These are phyloP conservation scores for Hyaloscypha variabilis DNA, from an alignment of 495 filamentous ascomycete species.

Conservation along the genomic window DNA sequence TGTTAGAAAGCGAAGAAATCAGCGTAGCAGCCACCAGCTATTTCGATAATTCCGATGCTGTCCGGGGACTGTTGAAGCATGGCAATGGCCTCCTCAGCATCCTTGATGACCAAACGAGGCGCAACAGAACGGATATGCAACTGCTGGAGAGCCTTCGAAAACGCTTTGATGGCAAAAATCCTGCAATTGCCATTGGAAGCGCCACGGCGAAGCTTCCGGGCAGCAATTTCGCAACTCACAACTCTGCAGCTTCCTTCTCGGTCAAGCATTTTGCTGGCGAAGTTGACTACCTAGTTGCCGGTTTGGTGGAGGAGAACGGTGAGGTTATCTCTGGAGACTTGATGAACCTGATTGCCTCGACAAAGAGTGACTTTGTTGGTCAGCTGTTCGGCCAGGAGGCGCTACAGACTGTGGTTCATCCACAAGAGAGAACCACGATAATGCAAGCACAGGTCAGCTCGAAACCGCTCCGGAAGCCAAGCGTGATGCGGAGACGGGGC, in stretches of 20 bases:
- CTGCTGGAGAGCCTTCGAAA: slow-evolving; percentile 87
- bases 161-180: slow-evolving; percentile 91
- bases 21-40: slow-evolving; percentile 88
- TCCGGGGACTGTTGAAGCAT: slow-evolving; percentile 85
- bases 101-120: slow-evolving; percentile 89
- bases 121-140: slow-evolving; percentile 84
- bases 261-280: slow-evolving; percentile 95
- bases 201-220: slow-evolving; percentile 70
- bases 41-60: slow-evolving; percentile 95
- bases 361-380: slow-evolving; percentile 82
- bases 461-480: slow-evolving; percentile 88
- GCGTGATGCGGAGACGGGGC: slow-evolving; percentile 78
- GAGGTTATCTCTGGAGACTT: slow-evolving; percentile 94
- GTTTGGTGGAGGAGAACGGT: slow-evolving; percentile 90
- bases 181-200: slow-evolving; percentile 76
- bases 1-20: slow-evolving; percentile 91
- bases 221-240: slow-evolving; percentile 81
- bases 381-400: slow-evolving; percentile 94
- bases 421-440: slow-evolving; percentile 85
- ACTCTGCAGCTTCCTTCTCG: slow-evolving; percentile 76
- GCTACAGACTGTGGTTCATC: slow-evolving; percentile 85
- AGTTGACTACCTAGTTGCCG: slow-evolving; percentile 88
- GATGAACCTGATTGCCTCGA: slow-evolving; percentile 90
- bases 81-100: slow-evolving; percentile 93
- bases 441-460: slow-evolving; percentile 97